Evolutionary conservation across 306 rosid species (phyloP), one percentile per base, ranked within the genome.

Genomic region (Corylus heterophylla): DNA sequence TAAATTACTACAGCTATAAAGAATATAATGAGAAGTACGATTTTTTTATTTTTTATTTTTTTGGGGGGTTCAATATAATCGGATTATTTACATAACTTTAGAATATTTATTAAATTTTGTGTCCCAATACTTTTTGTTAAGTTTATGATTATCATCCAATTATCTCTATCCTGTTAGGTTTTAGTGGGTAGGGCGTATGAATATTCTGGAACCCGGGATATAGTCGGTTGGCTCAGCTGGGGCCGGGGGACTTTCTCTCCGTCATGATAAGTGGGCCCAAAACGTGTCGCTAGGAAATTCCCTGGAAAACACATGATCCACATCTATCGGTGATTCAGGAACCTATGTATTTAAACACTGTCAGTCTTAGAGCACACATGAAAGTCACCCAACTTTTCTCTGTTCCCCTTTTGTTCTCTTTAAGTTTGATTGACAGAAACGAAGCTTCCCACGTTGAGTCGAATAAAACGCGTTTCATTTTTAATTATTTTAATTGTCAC

Each of bases 171-270:
- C 0, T 42, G 7, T 42, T 42, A 42, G 45, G 45, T 1, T 42
- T 5, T 0, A 42, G 45, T 42, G 45, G 45, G 45, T 42, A 1
- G 8, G 45, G 45, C 45, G 8, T 42, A 42, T 42, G 45, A 42
- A 42, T 42, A 42, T 42, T 42, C 45, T 35, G 8, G 58, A 51
- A 61, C 8, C n/a, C 31, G 25, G 16, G 18, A 72, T 72, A 44
- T 39, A 66, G 79, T 71, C 71, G 84, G 80, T 64, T 54, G 76
- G 52, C 67, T 76, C 83, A 82, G 88, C 68, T 35, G 88, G 91
- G 86, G 90, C 71, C 87, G 0, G 35, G 35, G 35, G 35, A 3
- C 6, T 39, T 39, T 42, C 45, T 79, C 86, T 67, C 39, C 10
- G 56, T 74, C 78, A 59, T 68, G 76, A 72, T 70, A 70, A 66